Evolutionary conservation across 2,329 filamentous ascomycete species (phyloP), one percentile per base, ranked within the genome.

Genomic region (Claviceps maximensis): DNA sequence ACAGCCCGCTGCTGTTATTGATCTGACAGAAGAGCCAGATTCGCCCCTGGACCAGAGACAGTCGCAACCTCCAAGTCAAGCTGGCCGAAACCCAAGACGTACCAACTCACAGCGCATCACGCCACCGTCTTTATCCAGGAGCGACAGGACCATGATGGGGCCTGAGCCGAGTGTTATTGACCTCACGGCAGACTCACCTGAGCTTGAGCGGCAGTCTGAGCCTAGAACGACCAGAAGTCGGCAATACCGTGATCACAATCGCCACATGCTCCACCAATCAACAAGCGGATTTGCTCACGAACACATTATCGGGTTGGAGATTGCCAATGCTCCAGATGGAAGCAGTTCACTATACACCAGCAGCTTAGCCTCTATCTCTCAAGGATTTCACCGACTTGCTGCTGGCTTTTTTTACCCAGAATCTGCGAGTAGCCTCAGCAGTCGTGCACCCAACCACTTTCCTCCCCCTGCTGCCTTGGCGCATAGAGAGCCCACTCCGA

Each of bases 11-110:
- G 58, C 67, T 19, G 63, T 77, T 15, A 78, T 78, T 45, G 75
- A 78, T 54, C 62, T 79, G 48, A 78, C 75, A 0, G 68, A 67
- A 10, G 75, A 77, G 57, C 73, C 74, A 0, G 74, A 77, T 59
- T 76, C 73, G 19, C 72, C 74, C 6, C 55, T 60, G 8, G 59
- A 69, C 47, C 65, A 67, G 58, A 65, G 69, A 44, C 54, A 53
- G 23, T 58, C 68, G 52, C 69, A 62, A 25, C 55, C 53, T 25
- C 52, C 51, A 21, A 42, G n/a, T 23, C 49, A 33, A 40, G 25
- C 52, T 25, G 56, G 58, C 13, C 61, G 66, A 46, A 71, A 75
- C 52, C 69, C 71, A 2, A 65, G 72, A 31, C 63, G 73, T 19
- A 74, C 71, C 19, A 65, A 65, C 54, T 71, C 71, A 3, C 68